These are phyloP conservation scores for Asterophora lycoperdoides DNA, from an alignment of 768 basidiomycete genomes.

Conservation along the genomic window DNA sequence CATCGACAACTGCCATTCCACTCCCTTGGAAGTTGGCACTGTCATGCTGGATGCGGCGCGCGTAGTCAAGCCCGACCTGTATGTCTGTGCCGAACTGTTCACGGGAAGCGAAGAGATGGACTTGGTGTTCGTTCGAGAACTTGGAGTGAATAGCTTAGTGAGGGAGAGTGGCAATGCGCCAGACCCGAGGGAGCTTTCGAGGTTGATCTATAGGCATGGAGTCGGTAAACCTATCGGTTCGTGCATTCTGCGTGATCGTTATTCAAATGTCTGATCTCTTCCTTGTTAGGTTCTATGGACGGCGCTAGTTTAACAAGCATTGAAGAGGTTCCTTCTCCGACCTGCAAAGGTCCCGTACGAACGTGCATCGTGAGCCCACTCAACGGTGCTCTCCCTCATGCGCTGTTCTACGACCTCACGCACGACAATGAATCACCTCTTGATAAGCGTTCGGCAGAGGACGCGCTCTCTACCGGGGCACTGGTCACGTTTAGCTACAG, in stretches of 20 bases:
- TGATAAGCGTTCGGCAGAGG: constrained; percentile 90
- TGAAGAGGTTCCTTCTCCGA: constrained; percentile 78
- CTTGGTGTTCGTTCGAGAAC: constrained; percentile 79
- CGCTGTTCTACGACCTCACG: constrained; percentile 91
- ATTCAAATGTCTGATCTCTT: background rate
- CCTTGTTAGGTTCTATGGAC: constrained; percentile 87
- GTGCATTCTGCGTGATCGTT: constrained; percentile 17
- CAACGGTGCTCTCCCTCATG: constrained; percentile 86
- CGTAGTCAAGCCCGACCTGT: constrained; percentile 85
- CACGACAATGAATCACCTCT: constrained; percentile 95
- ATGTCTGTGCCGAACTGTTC: constrained; percentile 95
- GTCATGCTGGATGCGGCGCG: constrained; percentile 89
- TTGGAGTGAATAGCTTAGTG: constrained; percentile 92
- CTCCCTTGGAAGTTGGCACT: constrained; percentile 95
- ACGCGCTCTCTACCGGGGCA: constrained; percentile 91
- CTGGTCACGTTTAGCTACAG: constrained; percentile 87
- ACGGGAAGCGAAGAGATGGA: constrained; percentile 96
- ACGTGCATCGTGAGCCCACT: constrained; percentile 73
- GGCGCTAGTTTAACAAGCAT: constrained; percentile 71
- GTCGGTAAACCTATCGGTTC: constrained; percentile 89
- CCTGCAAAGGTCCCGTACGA: constrained; percentile 74
- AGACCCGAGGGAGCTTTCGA: constrained; percentile 87
- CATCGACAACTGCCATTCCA: constrained; percentile 98
- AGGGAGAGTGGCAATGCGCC: constrained; percentile 91
- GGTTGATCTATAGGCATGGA: constrained; percentile 85